phyloP scores from a whole-genome alignment of 148 eudicot genomes.

The Pouteria glomerata region DNA sequence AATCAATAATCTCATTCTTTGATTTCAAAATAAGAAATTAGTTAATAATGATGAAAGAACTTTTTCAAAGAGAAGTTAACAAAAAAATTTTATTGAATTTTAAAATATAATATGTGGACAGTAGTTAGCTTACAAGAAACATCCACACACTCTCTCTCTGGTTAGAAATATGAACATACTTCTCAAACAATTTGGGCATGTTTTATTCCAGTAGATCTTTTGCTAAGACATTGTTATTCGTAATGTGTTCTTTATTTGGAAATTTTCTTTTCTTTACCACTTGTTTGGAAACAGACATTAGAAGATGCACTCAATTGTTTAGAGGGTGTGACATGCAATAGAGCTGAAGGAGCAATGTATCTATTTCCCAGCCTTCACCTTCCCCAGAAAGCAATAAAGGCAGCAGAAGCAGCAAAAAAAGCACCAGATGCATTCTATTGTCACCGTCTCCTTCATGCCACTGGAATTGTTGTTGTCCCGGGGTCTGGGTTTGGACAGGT shows the following conservation, averaged over 20 bases:
- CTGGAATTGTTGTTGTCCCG: slow-evolving; percentile 85
- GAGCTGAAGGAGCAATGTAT: slow-evolving; percentile 97
- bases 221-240: background rate
- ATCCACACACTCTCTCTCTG: background rate
- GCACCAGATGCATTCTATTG: slow-evolving; percentile 86
- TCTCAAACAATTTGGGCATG: background rate
- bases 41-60: too few relatives aligned
- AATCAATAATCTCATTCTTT: background rate
- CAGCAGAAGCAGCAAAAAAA: slow-evolving; percentile 62
- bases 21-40: too few relatives aligned
- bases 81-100: background rate
- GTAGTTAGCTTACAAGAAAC: background rate
- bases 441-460: slow-evolving; percentile 60
- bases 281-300: slow-evolving; percentile 39
- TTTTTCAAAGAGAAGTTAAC: too few relatives aligned
- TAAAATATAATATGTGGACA: background rate
- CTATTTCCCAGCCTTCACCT: slow-evolving; percentile 72
- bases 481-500: slow-evolving; percentile 98
- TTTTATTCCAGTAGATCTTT: background rate
- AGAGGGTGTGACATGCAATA: slow-evolving; percentile 90
- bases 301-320: slow-evolving; percentile 80
- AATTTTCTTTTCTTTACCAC: background rate
- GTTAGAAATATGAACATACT: background rate
- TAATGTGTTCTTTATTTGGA: background rate
- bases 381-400: slow-evolving; percentile 71